Evolutionary conservation across 2,329 filamentous ascomycete genomes (phyloP), one percentile per base, ranked within the genome.

Genomic region (Monosporascus sp.): DNA sequence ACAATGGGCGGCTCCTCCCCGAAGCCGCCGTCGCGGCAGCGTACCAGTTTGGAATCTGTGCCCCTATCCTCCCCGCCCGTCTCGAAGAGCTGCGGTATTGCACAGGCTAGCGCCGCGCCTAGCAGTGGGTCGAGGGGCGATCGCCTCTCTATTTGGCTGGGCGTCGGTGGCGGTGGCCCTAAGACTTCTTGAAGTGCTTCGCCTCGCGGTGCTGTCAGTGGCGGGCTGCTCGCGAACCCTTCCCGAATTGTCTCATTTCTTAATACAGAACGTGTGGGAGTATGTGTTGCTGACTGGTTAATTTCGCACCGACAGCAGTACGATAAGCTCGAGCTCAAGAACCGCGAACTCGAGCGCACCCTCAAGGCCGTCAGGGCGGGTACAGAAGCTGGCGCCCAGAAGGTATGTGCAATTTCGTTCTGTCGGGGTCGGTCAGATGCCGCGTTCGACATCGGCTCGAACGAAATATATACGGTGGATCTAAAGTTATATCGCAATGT

Each of bases 271-370:
- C 27, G 7, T 38, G 35, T 44, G 41, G 52, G 40, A 45, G 22
- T 48, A 45, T 49, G 37, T 22, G 50, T 41, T 49, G 52, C 59
- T 67, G 64, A 60, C 65, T 50, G 45, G 37, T 50, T 49, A 9
- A 53, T 58, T 47, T 51, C 53, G 51, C 48, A 51, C 50, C 46
- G 58, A 43, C 61, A 84, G 80, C 81, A 84, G 80, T 74, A 81
- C 60, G 80, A 84, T 57, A 76, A 80, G 61, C 73, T 77, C 16
- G 80, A 84, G 58, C 74, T 78, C 58, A 80, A 82, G 45, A 80
- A 76, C 51, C 75, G 78, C 58, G 80, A 83, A 52, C 67, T 84
- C 38, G 79, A 81, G 62, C 73, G 75, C 58, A 77, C 77, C 51
- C 71, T 83, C 59, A 84, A 82, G 62, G 72, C 75, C 37, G 73